Percentiles rank a stretch among this genome's conserved stretches.
phyloP scores from a whole-genome alignment of 768 basidiomycete species.

The Phaffia australis region DNA sequence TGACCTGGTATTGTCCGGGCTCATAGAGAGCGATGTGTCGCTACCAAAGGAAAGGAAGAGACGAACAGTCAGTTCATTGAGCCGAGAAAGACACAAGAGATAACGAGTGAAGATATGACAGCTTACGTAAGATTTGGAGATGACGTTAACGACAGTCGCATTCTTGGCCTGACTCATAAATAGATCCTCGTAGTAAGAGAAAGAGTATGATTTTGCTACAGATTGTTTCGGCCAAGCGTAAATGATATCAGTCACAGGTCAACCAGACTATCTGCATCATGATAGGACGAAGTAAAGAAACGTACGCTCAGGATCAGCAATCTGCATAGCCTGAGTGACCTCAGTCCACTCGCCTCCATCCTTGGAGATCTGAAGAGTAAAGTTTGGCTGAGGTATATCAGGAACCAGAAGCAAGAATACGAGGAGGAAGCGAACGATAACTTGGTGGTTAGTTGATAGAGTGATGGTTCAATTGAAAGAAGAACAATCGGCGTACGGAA shows the following conservation, averaged over 20 bases:
- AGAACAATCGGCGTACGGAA: slow-evolving; percentile 19
- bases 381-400: slow-evolving; percentile 24
- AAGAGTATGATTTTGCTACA: not conserved
- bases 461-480: not conserved
- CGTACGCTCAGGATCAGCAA: slow-evolving; percentile 29
- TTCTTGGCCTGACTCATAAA: slow-evolving; percentile 34
- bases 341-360: slow-evolving; percentile 28
- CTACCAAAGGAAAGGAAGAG: too few relatives aligned
- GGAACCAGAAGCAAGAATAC: too few relatives aligned
- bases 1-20: slow-evolving; percentile 36
- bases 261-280: too few relatives aligned
- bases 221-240: too few relatives aligned
- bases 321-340: slow-evolving; percentile 33
- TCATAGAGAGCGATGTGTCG: slow-evolving; percentile 36
- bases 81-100: too few relatives aligned
- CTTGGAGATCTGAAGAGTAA: slow-evolving; percentile 35
- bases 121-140: slow-evolving; percentile 35
- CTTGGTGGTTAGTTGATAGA: too few relatives aligned
- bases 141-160: slow-evolving; percentile 37
- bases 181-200: slow-evolving; percentile 32
- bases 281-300: slow-evolving; percentile 15
- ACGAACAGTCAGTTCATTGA: too few relatives aligned
- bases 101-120: too few relatives aligned
- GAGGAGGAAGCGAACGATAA: too few relatives aligned
- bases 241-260: too few relatives aligned